Base-by-base conservation (phyloP, 2,329 filamentous ascomycete genomes). In the Ceratocystis smalleyi region DNA sequence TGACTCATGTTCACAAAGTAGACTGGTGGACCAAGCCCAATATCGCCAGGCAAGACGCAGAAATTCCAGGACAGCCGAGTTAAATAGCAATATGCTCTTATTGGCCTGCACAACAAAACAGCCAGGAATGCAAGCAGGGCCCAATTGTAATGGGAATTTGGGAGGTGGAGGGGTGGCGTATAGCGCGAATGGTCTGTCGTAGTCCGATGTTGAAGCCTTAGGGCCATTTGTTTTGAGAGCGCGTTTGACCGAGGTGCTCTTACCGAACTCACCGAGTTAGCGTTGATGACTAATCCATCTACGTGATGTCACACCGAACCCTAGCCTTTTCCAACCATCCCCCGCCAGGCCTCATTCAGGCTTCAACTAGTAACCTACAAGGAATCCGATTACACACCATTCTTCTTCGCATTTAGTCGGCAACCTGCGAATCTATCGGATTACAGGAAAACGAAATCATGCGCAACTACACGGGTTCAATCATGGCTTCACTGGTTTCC, bases 1-100 rank as follows among this genome's bases (percentile, higher is more conserved):
- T 43, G 47, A 19, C 57, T 64, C 64, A 65, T 65, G 32, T 43
- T 35, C 32, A 19, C 22, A 19, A 22, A 24, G 19, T 19, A 49
- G 47, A 22, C 19, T 62, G 24, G 61, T 15, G 15, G 27, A 22
- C 22, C 4, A 19, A 24, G 22, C 8, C 6, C 22, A 43, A 19
- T 22, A 60, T 43, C 45, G n/a, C 47, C 22, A 22, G 35, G n/a
- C 47, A 22, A 49, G 47, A 10, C 47, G 47, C 8, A 22, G 8
- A 22, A 22, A 12, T 22, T 49, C 19, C 3, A 22, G 47, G 7
- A 22, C 47, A 8, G 6, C 8, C n/a, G 12, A 3, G n/a, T 49
- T 10, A 49, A 22, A 22, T 22, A 7, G 47, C 47, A 49, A 49
- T 49, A 49, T 24, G 47, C 17, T 49, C 12, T 2, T 12, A 49